A percentile compares a stretch with the other conserved stretches of the same genome.
phyloP scores from a whole-genome alignment of 1,284 basidiomycete genomes.

The Ustilago vetiveriae region DNA sequence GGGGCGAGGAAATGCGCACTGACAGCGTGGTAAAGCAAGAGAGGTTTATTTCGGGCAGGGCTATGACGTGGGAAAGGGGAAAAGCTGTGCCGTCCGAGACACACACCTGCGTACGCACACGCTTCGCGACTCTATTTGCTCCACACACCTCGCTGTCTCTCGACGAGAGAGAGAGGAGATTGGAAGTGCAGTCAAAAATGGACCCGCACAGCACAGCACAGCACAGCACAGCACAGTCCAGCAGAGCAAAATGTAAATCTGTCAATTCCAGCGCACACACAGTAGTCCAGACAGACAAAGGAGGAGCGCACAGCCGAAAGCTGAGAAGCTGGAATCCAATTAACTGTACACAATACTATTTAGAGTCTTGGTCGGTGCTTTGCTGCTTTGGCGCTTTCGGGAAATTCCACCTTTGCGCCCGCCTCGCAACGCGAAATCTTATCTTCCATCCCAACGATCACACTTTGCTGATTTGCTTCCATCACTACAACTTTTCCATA shows the following conservation, averaged over 20 bases:
- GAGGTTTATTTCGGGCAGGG: not conserved
- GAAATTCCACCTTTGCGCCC: constrained; percentile 1
- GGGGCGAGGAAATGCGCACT: not conserved
- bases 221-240: too few relatives aligned
- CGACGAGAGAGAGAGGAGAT: not conserved
- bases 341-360: too few relatives aligned
- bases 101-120: not conserved
- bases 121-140: not conserved
- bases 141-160: not conserved
- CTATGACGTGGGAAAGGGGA: not conserved
- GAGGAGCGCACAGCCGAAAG: not conserved
- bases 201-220: too few relatives aligned
- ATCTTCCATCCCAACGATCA: constrained; percentile 14
- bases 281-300: too few relatives aligned
- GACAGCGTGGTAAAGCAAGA: too few relatives aligned
- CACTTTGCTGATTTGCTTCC: constrained; percentile 2
- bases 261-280: too few relatives aligned
- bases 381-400: too few relatives aligned
- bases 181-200: too few relatives aligned
- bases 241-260: too few relatives aligned
- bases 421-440: constrained; percentile 7
- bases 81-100: not conserved
- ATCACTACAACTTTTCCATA: too few relatives aligned
- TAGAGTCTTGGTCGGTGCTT: constrained; percentile 14
- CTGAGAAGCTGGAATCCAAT: too few relatives aligned